Base-by-base conservation (phyloP, 768 basidiomycete species). In the Lactarius psammicola region DNA sequence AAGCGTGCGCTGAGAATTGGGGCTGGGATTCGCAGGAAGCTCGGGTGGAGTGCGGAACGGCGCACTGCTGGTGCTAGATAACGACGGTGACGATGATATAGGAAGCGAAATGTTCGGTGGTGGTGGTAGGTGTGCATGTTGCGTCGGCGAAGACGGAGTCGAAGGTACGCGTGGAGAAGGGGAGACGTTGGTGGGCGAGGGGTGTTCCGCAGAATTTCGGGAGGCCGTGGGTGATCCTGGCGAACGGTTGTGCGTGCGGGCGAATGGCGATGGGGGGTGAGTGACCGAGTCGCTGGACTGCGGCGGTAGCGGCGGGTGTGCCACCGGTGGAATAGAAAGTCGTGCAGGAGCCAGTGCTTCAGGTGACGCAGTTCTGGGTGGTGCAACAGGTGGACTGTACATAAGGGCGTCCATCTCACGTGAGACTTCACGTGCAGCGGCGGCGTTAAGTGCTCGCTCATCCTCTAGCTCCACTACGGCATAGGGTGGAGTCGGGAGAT, bases 351-450 rank as follows among this genome's bases (percentile, higher is more conserved):
- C 60, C 31, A 76, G 56, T 70, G 77, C 68, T 7, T 58, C 36
- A 17, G 51, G 40, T 0, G 65, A 31, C 11, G 49, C 26, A 20
- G 31, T 36, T 28, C 28, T 63, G 23, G 69, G 71, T 69, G 64
- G 40, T 62, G 60, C 68, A 65, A 26, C 15, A 42, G 73, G 71
- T 0, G 79, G 72, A 62, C 69, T 75, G 67, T 80, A 81, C 63
- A 78, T 80, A 20, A 90, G 75, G 23, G 84, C 79, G 63, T 88
- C 86, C 57, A 90, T 70, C 71, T 89, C 90, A 15, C 84, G 81
- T 15, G 82, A 82, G 1, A 92, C 80, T 72, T 88, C 88, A 20
- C 85, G 81, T 5, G 88, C 88, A 31, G 86, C 88, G 20, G 88
- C 89, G 1, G 83, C 85, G 69, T 87, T 84, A 33, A 84, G 79